Evolutionary conservation across 148 eudicot species (phyloP).

Genomic region (Persicaria maculosa): DNA sequence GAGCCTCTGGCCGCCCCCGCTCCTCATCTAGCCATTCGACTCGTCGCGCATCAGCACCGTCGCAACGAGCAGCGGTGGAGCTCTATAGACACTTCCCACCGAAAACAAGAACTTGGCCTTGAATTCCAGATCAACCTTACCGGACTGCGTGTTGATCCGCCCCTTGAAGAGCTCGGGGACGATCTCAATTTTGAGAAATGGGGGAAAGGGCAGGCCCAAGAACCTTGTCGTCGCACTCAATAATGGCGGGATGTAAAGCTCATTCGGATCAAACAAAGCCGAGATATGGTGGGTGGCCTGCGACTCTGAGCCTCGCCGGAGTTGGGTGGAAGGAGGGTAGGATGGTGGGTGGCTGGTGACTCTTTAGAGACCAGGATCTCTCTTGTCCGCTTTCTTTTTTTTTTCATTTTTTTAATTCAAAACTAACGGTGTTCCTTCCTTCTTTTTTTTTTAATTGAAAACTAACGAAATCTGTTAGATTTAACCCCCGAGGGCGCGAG

Average conservation of each 20-base stretch:
- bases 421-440: no score
- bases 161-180: constrained; percentile 64
- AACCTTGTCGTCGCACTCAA: constrained; percentile 61
- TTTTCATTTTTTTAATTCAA: no score
- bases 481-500: no score
- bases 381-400: no score
- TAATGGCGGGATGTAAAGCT: constrained; percentile 73
- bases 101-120: constrained; percentile 16
- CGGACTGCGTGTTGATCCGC: constrained; percentile 46
- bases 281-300: neutral
- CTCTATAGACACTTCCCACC: constrained; percentile 17
- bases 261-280: constrained; percentile 42
- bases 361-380: no score
- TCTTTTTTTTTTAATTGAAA: no score
- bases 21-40: neutral
- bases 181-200: constrained; percentile 71
- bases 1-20: constrained; percentile 7
- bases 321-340: no score
- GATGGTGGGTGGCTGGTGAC: no score
- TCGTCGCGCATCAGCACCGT: constrained; percentile 16
- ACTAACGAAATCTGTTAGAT: no score
- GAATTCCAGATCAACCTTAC: constrained; percentile 38
- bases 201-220: constrained; percentile 84
- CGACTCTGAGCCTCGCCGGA: no score
- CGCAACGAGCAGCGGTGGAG: constrained; percentile 17